phyloP scores from a whole-genome alignment of 2,329 filamentous ascomycete genomes.

The Colletotrichum trifolii region DNA sequence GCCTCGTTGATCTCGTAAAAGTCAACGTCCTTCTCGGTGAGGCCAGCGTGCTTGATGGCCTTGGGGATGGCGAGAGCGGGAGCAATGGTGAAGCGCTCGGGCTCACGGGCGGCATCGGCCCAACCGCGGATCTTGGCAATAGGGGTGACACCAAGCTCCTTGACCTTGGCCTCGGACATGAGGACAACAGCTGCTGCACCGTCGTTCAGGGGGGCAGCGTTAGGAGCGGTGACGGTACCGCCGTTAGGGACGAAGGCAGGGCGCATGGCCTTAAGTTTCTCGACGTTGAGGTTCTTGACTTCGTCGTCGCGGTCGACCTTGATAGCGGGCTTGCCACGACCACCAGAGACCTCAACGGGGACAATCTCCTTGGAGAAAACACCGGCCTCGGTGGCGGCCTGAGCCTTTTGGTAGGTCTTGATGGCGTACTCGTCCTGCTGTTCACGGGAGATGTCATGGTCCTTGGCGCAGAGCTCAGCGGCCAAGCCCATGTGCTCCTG shows the following conservation, averaged over 20 bases:
- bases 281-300: slow-evolving; percentile 90
- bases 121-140: slow-evolving; percentile 97
- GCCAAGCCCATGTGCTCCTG: slow-evolving; percentile 97
- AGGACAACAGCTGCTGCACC: slow-evolving; percentile 93
- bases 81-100: slow-evolving; percentile 95
- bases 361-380: slow-evolving; percentile 88
- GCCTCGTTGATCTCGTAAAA: slow-evolving; percentile 99
- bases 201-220: slow-evolving; percentile 96
- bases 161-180: slow-evolving; percentile 92
- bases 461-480: slow-evolving; percentile 89
- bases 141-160: slow-evolving; percentile 90
- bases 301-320: slow-evolving; percentile 90
- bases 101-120: slow-evolving; percentile 92
- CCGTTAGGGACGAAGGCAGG: slow-evolving; percentile 82
- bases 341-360: slow-evolving; percentile 87
- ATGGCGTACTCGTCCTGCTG: slow-evolving; percentile 97
- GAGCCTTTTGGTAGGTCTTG: slow-evolving; percentile 91
- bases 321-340: slow-evolving; percentile 88
- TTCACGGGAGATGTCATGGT: slow-evolving; percentile 84
- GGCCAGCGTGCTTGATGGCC: slow-evolving; percentile 92
- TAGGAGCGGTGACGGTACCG: slow-evolving; percentile 94
- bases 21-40: slow-evolving; percentile 82
- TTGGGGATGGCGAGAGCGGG: slow-evolving; percentile 96
- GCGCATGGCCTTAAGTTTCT: slow-evolving; percentile 87
- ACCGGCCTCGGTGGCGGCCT: slow-evolving; percentile 83